Conservation (phyloP, 495 filamentous ascomycete genomes). For the Xylaria palmicola region DNA sequence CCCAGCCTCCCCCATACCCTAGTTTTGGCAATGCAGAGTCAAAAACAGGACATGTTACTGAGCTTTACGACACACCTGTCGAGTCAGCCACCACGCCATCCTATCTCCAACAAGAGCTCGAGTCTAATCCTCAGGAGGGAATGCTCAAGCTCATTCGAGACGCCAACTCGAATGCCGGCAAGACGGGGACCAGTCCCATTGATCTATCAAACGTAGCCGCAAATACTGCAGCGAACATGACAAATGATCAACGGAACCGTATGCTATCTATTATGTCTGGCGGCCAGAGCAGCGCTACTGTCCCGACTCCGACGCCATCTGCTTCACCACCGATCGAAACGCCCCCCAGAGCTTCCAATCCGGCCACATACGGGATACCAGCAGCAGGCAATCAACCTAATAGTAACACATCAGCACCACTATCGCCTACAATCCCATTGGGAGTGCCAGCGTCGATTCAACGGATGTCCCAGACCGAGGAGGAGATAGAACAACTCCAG, state of each 20-base stretch:
- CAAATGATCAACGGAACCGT: conserved; percentile 71
- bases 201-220: conserved; percentile 78
- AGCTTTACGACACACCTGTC: conserved; percentile 45
- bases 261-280: conserved; percentile 78
- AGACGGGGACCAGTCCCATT: conserved; percentile 46
- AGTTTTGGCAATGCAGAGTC: conserved; percentile 29
- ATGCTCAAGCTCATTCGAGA: conserved; percentile 89
- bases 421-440: conserved; percentile 56
- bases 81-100: conserved; percentile 38
- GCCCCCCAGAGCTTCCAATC: conserved; percentile 12
- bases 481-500: conserved; percentile 71
- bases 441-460: conserved; percentile 56
- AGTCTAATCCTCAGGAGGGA: conserved; percentile 58
- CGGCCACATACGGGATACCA: conserved; percentile 24
- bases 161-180: conserved; percentile 63
- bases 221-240: conserved; percentile 67
- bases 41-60: conserved; percentile 47
- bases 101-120: conserved; percentile 48
- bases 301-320: conserved; percentile 25
- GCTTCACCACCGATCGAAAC: conserved; percentile 24
- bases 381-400: conserved; percentile 30
- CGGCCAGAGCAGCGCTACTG: conserved; percentile 15
- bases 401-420: conserved; percentile 38
- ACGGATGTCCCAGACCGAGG: conserved; percentile 61
- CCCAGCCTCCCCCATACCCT: conserved; percentile 26